These are phyloP conservation scores for Eucalyptus marginata DNA, from an alignment of 345 rosid species.

Conservation along the genomic window DNA sequence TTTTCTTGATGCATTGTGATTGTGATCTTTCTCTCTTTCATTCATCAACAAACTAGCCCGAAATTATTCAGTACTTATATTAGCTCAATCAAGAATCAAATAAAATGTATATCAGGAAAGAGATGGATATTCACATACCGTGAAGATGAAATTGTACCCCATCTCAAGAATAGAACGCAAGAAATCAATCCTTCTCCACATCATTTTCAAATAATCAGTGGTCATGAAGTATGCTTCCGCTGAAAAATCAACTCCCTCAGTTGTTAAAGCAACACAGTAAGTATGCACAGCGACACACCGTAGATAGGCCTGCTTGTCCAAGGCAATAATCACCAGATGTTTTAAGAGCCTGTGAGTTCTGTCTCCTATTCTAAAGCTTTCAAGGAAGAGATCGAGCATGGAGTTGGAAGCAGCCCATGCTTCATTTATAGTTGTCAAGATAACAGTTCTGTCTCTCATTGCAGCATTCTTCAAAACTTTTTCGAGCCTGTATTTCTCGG, in stretches of 20 bases:
- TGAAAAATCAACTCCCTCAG: conserved; percentile 60
- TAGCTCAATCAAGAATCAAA: background rate
- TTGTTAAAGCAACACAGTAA: conserved; percentile 62
- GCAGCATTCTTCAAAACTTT: conserved; percentile 54
- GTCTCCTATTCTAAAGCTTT: conserved; percentile 61
- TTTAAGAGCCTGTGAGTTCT: conserved; percentile 48
- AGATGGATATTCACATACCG: conserved; percentile 28
- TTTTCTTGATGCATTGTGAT: background rate
- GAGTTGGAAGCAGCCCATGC: conserved; percentile 78
- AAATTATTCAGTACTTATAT: background rate
- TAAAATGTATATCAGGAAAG: background rate
- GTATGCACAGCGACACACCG: conserved; percentile 46
- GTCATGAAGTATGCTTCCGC: conserved; percentile 85
- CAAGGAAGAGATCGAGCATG: conserved; percentile 59
- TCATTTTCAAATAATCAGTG: conserved; percentile 64
- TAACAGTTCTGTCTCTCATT: conserved; percentile 42
- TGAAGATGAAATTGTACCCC: conserved; percentile 84
- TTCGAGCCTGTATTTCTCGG: conserved; percentile 36
- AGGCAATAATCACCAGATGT: conserved; percentile 66
- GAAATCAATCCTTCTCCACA: conserved; percentile 92
- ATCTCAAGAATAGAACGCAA: conserved; percentile 62
- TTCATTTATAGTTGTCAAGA: conserved; percentile 69
- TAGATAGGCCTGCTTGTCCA: conserved; percentile 52
- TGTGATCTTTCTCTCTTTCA: background rate
- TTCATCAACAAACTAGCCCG: background rate